Evolutionary conservation across 202 grass and related monocot genomes (phyloP), one percentile per base, ranked within the genome.

Genomic region (Setaria viridis): DNA sequence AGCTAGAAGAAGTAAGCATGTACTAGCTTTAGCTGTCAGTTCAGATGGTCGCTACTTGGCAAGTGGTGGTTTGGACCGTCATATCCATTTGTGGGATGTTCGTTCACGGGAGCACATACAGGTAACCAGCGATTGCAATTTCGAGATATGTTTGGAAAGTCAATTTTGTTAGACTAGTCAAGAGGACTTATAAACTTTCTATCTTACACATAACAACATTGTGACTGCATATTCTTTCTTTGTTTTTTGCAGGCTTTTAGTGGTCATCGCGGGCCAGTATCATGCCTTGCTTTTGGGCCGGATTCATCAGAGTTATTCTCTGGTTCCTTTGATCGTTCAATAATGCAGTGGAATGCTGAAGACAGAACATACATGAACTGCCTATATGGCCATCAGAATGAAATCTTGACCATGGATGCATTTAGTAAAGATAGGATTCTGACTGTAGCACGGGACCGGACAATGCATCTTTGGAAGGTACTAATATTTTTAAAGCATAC

Each of bases 391-490:
- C 94, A 97, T 75, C 94, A 97, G 72, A 94, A 87, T 74, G 94
- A 97, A 80, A 92, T 97, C 29, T 68, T 97, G 74, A 87, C 90
- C 57, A 94, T 94, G 62, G 94, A 97, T 89, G 91, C 92, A 71
- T 78, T 92, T 66, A 78, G 70, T 70, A 97, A 94, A 90, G 94
- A 97, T 68, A 85, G 92, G 30, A 81, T 94, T 87, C 80, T 97
- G 37, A 97, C 94, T 59, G 89, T 88, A 33, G 94, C 85, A 62
- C 88, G 90, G 57, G 94, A 97, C 79, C 74, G 92, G 7, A 97
- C 94, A 74, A 97, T 97, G 90, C 92, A 93, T 64, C 76, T 97
- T 47, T 97, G 94, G 94, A 97, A 94, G 92, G 94, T 97, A 88
- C 53, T 48, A 9, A 67, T 78, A 67, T 59, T 39, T 20, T 67